Conservation (phyloP, 768 basidiomycete genomes). For the Xerocomellus dryophilus region DNA sequence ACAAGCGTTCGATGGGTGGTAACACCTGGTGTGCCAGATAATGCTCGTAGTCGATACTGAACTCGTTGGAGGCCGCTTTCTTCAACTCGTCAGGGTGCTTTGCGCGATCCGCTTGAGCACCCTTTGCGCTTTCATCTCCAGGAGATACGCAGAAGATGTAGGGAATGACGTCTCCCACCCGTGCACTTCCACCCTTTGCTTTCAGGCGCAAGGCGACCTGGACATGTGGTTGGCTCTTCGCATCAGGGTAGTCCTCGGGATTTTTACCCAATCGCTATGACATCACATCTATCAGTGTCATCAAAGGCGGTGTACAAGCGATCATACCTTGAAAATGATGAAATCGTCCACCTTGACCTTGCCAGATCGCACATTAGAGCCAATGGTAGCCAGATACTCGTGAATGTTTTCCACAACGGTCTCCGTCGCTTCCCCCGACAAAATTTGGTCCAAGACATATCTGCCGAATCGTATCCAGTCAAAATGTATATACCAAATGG, state of each 20-base stretch:
- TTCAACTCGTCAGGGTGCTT: constrained; percentile 92
- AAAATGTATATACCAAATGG: neutral
- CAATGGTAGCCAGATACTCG: constrained; percentile 76
- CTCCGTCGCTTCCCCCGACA: constrained; percentile 91
- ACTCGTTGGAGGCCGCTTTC: constrained; percentile 50
- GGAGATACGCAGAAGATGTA: constrained; percentile 89
- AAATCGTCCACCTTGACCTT: constrained; percentile 88
- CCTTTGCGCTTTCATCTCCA: constrained; percentile 66
- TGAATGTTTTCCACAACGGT: constrained; percentile 87
- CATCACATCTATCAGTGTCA: neutral
- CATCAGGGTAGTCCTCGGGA: constrained; percentile 95
- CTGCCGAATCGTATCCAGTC: constrained; percentile 39
- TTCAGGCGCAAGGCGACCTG: constrained; percentile 94
- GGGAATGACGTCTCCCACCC: constrained; percentile 89
- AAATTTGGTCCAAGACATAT: constrained; percentile 83
- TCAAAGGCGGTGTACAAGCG: neutral
- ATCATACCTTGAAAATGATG: constrained; percentile 83
- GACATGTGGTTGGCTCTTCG: constrained; percentile 92
- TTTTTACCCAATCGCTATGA: constrained; percentile 89
- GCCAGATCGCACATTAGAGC: constrained; percentile 75
- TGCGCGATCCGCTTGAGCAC: constrained; percentile 84
- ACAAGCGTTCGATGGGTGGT: constrained; percentile 91
- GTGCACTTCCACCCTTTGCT: constrained; percentile 73
- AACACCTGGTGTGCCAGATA: constrained; percentile 90
- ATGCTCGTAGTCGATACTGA: constrained; percentile 86